Evolutionary conservation across 768 basidiomycete species (phyloP), one percentile per base, ranked within the genome.

Genomic region (Lactarius akahatsu): DNA sequence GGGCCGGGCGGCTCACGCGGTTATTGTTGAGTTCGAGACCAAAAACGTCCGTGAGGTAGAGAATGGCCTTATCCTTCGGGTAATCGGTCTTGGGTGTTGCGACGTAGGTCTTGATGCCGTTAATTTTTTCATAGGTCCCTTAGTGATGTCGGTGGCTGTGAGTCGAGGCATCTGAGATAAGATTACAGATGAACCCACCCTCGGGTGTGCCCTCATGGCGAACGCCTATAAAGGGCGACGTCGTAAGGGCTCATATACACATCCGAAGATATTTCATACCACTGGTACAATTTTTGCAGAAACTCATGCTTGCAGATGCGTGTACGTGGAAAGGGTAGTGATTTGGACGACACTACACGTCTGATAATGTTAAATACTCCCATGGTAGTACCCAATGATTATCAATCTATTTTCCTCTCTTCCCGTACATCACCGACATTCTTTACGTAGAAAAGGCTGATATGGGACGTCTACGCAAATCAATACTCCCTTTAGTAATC

Each of bases 261-360:
- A 10, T 11, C 50, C 9, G 36, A 28, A 2, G 55, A 26, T 38
- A 28, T 34, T 20, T 62, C 76, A 40, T 61, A 84, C 87, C 86
- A 73, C 78, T 78, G 61, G 86, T 66, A 64, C 87, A 89, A 70
- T 88, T 73, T 65, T 79, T 76, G 76, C 86, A 85, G 65, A 85
- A 76, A 74, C 81, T 81, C 85, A 85, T 85, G 59, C 1, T 15
- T 50, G 55, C 28, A 26, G 30, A 20, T 23, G 43, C 43, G 7
- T 43, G 20, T 43, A 20, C 43, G 20, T n/a, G 8, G 43, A 23
- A 23, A 50, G 11, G n/a, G 45, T 10, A 13, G 47, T 50, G 23
- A 13, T 50, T 47, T 2, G 20, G n/a, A 13, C n/a, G 10, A 47
- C n/a, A 10, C n/a, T 11, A 47, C n/a, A 13, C 15, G 38, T 5